A percentile compares a stretch with the other conserved stretches of the same genome.
phyloP scores from a whole-genome alignment of 2,329 filamentous ascomycete species.

The Penicillium concentricum region DNA sequence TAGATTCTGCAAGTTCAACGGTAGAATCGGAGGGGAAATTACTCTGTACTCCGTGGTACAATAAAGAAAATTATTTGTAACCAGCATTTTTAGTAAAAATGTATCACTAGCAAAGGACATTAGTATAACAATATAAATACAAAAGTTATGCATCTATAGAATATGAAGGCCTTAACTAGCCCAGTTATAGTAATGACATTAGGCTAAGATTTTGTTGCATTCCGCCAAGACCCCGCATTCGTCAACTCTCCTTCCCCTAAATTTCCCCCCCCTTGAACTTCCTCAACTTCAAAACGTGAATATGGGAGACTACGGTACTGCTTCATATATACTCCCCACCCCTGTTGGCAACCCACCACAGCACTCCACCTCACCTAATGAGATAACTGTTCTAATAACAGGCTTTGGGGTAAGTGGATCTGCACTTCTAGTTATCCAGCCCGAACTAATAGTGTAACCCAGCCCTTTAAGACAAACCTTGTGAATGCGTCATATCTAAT shows the following conservation, averaged over 20 bases:
- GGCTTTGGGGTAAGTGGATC: constrained; percentile 37
- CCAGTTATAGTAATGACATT: no score
- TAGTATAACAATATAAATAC: no score
- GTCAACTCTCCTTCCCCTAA: no score
- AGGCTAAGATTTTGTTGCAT: no score
- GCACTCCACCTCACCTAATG: constrained; percentile 20
- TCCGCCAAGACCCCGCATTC: no score
- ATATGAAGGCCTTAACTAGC: no score
- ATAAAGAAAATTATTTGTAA: not conserved
- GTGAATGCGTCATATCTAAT: constrained; percentile 83
- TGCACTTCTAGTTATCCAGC: constrained; percentile 8
- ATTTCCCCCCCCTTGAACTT: no score
- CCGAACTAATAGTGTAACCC: constrained; percentile 12
- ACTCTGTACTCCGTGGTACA: not conserved
- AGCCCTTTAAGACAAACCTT: constrained; percentile 75
- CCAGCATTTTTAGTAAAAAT: no score
- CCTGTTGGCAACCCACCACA: constrained; percentile 13
- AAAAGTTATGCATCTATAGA: no score
- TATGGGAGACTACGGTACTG: constrained; percentile 37
- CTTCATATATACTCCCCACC: constrained; percentile 14
- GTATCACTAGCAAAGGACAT: no score
- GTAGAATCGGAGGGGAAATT: not conserved
- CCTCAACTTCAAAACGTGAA: not conserved
- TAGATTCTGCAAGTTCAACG: not conserved
- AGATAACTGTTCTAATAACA: constrained; percentile 37